A percentile compares a stretch with the other conserved stretches of the same genome.
Conservation (phyloP, 2,329 filamentous ascomycete genomes). For the Graphium sp. region DNA sequence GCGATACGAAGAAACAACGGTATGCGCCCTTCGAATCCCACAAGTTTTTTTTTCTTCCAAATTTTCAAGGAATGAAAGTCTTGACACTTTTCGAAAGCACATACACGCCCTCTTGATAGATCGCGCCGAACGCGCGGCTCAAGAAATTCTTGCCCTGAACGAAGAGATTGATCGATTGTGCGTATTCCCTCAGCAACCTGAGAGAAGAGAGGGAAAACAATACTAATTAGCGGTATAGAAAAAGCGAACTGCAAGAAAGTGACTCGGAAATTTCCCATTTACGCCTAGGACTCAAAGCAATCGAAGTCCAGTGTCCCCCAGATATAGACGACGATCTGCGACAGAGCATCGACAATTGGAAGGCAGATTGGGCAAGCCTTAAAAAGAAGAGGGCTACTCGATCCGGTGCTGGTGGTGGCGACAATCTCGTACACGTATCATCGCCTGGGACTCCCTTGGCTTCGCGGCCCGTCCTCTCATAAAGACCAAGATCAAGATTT, state of each 20-base stretch:
- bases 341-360: constrained; percentile 43
- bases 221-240: constrained; percentile 19
- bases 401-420: constrained; percentile 3
- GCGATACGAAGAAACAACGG: constrained; percentile 43
- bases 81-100: constrained; percentile 20
- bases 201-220: neutral
- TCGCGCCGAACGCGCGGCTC: constrained; percentile 37
- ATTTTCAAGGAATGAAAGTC: neutral
- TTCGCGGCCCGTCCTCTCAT: too few species aligned
- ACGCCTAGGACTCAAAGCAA: constrained; percentile 43
- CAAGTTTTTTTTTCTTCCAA: neutral
- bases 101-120: constrained; percentile 44
- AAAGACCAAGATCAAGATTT: too few species aligned
- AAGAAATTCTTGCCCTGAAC: constrained; percentile 43
- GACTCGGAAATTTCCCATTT: constrained; percentile 44
- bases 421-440: neutral
- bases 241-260: constrained; percentile 35
- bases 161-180: constrained; percentile 40
- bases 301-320: constrained; percentile 40
- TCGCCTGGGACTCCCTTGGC: neutral
- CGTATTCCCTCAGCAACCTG: constrained; percentile 10
- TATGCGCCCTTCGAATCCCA: too few species aligned
- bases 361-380: constrained; percentile 37
- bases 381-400: constrained; percentile 25
- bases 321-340: constrained; percentile 40